phyloP scores from a whole-genome alignment of 1,284 basidiomycete species.

The Cronartium ribicola region DNA sequence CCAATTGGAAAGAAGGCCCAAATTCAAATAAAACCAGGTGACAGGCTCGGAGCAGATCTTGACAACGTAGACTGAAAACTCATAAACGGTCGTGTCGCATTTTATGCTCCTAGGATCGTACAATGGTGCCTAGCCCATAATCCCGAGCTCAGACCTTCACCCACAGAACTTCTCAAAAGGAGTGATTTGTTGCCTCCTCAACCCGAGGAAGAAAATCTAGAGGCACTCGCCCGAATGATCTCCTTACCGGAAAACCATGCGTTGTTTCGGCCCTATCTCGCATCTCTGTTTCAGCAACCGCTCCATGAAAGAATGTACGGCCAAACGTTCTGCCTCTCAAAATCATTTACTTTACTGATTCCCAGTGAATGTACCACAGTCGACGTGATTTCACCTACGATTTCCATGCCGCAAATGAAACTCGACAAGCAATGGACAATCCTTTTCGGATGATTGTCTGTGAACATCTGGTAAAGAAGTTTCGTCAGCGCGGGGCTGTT shows the following conservation, averaged over 20 bases:
- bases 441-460: conserved; percentile 49
- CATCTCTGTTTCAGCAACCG: conserved; percentile 51
- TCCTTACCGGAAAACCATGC: conserved; percentile 45
- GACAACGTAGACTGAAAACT: no score
- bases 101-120: conserved; percentile 59
- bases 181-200: conserved; percentile 52
- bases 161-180: conserved; percentile 50
- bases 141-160: conserved; percentile 66
- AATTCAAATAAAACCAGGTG: conserved; percentile 38
- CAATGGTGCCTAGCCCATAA: conserved; percentile 77
- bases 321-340: not conserved
- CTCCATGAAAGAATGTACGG: conserved; percentile 47
- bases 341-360: not conserved
- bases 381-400: conserved; percentile 52
- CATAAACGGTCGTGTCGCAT: conserved; percentile 44
- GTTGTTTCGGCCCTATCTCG: conserved; percentile 41
- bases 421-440: conserved; percentile 46
- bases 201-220: conserved; percentile 52
- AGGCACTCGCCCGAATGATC: conserved; percentile 51
- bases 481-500: conserved; percentile 50
- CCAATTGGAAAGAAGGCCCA: conserved; percentile 59
- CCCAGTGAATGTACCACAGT: conserved; percentile 46
- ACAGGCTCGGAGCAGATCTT: no score
- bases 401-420: conserved; percentile 49
- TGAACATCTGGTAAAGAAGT: conserved; percentile 49